These are phyloP conservation scores for Pseudogymnoascus sp. DNA, from an alignment of 2,329 filamentous ascomycete genomes.

Conservation along the genomic window DNA sequence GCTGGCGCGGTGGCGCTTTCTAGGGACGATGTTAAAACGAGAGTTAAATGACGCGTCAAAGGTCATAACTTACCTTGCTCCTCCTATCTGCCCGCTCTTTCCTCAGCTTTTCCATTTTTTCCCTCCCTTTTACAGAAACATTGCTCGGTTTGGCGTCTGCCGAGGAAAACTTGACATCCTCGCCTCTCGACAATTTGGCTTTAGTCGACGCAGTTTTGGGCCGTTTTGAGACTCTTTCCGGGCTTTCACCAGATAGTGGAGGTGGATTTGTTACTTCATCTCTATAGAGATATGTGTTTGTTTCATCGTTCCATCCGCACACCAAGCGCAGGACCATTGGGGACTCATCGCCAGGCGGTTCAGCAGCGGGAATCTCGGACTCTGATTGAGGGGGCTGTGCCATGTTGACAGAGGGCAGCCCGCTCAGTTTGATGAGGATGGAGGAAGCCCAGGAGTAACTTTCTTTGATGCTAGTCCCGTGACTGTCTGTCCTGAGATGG, in stretches of 20 bases:
- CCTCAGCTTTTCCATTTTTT: neutral
- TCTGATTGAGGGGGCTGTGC: neutral
- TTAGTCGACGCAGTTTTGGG: neutral
- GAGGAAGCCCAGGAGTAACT: neutral
- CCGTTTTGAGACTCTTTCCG: neutral
- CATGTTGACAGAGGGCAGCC: conserved; percentile 5
- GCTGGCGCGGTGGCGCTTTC: neutral
- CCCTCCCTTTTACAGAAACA: neutral
- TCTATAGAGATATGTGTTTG: conserved; percentile 2
- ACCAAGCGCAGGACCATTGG: neutral
- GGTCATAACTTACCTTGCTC: neutral
- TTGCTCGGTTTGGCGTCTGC: neutral
- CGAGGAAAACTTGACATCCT: neutral
- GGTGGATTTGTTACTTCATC: neutral
- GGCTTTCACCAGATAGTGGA: neutral
- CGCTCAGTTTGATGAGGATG: neutral
- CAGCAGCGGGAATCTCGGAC: neutral
- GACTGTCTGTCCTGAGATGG: neutral
- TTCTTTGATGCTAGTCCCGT: conserved; percentile 4
- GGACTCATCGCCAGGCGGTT: neutral
- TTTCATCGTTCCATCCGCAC: neutral
- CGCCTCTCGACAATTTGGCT: neutral
- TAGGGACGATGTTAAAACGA: neutral
- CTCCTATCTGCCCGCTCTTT: neutral
- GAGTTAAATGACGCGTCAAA: neutral